Base-by-base conservation (phyloP, 2,329 filamentous ascomycete species). In the Aspergillaceae sp. region DNA sequence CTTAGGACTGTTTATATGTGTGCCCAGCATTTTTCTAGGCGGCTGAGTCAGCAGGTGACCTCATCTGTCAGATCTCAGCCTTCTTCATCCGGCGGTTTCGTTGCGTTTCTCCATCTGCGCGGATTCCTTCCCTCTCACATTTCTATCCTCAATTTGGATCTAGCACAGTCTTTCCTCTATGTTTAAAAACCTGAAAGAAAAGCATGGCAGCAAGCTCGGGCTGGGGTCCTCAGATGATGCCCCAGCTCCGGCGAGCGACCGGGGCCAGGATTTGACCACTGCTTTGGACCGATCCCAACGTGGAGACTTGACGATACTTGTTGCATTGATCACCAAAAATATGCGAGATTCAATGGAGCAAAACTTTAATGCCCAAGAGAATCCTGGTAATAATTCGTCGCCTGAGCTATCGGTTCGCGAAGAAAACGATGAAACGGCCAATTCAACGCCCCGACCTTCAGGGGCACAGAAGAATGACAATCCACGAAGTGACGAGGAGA, bases 271-370 rank as follows among this genome's bases (percentile, higher is more conserved):
- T 55, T 58, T 73, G 40, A 67, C 62, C 36, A 66, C 67, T 40
- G 63, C 71, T 43, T 52, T 73, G 35, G 60, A 69, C 45, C 57
- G 66, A 43, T 60, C 60, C 30, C 68, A 73, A 52, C 65, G 70
- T 9, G 68, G 56, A 9, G 66, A 72, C 36, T 53, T 73, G 34
- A 72, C 66, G 7, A 54, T 69, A 3, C 59, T 73, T 3, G 56
- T 72, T 10, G 65, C 66, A 8, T 58, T 62, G 43, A 62, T 69
- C 4, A 62, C 62, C 19, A 57, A 67, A 49, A 63, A 60, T 7
- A 73, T 72, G 70, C 63, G 69, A 37, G 57, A 61, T 41, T 45
- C 49, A 1, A 60, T 72, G 33, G 48, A 65, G 27, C 61, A 66
- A 34, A 64, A 66, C 43, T 71, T 70, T 45, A 59, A 70, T 32